Evolutionary conservation across 768 basidiomycete genomes (phyloP), one percentile per base, ranked within the genome.

Genomic region (Pulveroboletus frians): DNA sequence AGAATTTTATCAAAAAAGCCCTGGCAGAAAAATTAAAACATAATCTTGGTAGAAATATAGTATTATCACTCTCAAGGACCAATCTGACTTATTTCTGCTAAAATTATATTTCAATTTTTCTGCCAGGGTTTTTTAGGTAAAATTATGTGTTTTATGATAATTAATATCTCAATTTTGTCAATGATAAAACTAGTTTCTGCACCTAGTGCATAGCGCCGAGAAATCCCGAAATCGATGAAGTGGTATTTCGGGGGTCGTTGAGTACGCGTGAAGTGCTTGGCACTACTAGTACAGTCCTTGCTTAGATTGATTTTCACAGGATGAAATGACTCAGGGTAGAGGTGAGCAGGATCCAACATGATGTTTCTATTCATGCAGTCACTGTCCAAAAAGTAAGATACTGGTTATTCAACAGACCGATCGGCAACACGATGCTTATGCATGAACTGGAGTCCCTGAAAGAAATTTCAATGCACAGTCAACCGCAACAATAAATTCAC

Each of bases 321-420:
- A 17, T 69, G 71, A 44, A 58, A 71, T 1, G 59, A 30, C 5
- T 69, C 47, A 3, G 57, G 51, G 21, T 60, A 72, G 13, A 71
- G 42, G 0, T 21, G 27, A 1, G 26, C 50, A 0, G 63, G 51
- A 29, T 69, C 67, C 52, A 70, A 41, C 67, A 69, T 68, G 20
- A 76, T 48, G 29, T 75, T 76, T 39, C 11, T 15, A 38, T 14
- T 39, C 36, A 51, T 45, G 36, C 58, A 65, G 35, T 66, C 67
- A 0, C 68, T 73, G 17, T 17, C 18, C 27, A n/a, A 26, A 11
- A 5, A n/a, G 13, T 2, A 1, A 29, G 3, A 13, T 5, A 4
- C 15, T 21, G 0, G 15, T 10, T 5, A 43, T 6, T 3, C 3
- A 13, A 44, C 40, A 17, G 18, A 50, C 53, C 54, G 52, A 37